Conservation (phyloP, 2,329 filamentous ascomycete genomes). For the Plenodomus biglobosus region DNA sequence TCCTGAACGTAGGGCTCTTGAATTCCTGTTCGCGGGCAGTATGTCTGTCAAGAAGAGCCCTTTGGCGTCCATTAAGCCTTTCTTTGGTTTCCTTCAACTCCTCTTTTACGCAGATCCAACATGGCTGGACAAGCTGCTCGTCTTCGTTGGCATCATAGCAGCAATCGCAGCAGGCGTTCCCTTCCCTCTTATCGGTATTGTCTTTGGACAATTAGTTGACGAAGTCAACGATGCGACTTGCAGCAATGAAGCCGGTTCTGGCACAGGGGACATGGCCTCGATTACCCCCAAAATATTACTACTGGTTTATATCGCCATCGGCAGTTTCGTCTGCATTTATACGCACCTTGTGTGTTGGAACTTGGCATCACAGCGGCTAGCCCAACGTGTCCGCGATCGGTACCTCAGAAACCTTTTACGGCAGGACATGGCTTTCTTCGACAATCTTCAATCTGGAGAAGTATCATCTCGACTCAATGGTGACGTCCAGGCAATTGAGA, state of each 20-base stretch:
- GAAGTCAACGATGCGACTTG: conserved; percentile 62
- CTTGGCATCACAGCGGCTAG: conserved; percentile 64
- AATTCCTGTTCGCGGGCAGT: not conserved
- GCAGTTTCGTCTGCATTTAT: conserved; percentile 65
- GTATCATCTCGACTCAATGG: conserved; percentile 64
- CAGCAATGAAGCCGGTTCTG: conserved; percentile 29
- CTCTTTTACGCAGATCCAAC: conserved; percentile 43
- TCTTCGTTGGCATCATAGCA: conserved; percentile 45
- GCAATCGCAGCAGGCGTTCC: conserved; percentile 63
- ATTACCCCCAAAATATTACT: conserved; percentile 61
- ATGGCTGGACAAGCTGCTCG: conserved; percentile 42
- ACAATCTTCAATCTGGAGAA: conserved; percentile 63
- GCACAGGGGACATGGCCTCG: conserved; percentile 42
- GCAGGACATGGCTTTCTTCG: conserved; percentile 66
- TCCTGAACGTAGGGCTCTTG: not conserved
- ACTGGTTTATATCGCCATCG: conserved; percentile 66
- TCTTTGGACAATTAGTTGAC: conserved; percentile 66
- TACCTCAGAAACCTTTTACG: conserved; percentile 62
- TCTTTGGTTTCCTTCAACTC: conserved; percentile 38
- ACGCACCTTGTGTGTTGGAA: conserved; percentile 65
- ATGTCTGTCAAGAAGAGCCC: conserved; percentile 36
- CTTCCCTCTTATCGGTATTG: conserved; percentile 64
- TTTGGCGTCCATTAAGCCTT: conserved; percentile 29
- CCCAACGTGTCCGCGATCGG: conserved; percentile 62
- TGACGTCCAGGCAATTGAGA: conserved; percentile 67